phyloP scores from a whole-genome alignment of 441 rosid species.

The Sinapis alba region DNA sequence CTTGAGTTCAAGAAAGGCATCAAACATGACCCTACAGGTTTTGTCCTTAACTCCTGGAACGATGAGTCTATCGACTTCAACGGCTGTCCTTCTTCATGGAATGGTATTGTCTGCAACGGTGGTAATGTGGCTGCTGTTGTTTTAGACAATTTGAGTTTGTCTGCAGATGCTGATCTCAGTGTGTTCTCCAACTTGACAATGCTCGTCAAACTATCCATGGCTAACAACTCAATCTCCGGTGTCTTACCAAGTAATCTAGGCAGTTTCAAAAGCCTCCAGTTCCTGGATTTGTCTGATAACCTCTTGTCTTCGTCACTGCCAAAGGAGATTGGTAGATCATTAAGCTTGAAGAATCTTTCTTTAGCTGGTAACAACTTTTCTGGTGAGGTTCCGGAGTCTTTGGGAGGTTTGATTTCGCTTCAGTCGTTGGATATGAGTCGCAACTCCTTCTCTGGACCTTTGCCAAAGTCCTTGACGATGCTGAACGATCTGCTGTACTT shows the following conservation, averaged over 20 bases:
- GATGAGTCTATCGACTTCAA: conserved; percentile 92
- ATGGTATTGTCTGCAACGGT: conserved; percentile 90
- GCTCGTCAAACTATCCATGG: conserved; percentile 90
- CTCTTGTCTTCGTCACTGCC: conserved; percentile 72
- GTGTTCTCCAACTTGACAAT: conserved; percentile 77
- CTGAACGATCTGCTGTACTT: conserved; percentile 61
- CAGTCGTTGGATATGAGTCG: conserved; percentile 86
- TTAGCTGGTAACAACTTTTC: conserved; percentile 92
- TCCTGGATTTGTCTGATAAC: conserved; percentile 79
- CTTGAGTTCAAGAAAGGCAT: conserved; percentile 95
- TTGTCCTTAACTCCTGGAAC: conserved; percentile 90
- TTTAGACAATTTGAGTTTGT: conserved; percentile 75
- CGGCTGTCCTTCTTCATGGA: conserved; percentile 70
- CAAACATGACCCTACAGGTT: conserved; percentile 93
- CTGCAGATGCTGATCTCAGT: conserved; percentile 16
- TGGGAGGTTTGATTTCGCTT: conserved; percentile 66
- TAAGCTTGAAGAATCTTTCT: conserved; percentile 68
- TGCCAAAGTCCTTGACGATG: conserved; percentile 65
- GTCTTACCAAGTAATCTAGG: conserved; percentile 65
- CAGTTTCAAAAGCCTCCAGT: conserved; percentile 71
- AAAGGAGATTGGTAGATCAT: conserved; percentile 60
- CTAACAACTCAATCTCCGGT: conserved; percentile 83
- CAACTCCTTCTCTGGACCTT: conserved; percentile 77
- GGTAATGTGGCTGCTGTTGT: conserved; percentile 90
- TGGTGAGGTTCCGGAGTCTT: conserved; percentile 70